A percentile compares a stretch with the other conserved stretches of the same genome.
Evolutionary conservation across 1,284 basidiomycete genomes (phyloP).

Genomic region (Golubevia sp.): DNA sequence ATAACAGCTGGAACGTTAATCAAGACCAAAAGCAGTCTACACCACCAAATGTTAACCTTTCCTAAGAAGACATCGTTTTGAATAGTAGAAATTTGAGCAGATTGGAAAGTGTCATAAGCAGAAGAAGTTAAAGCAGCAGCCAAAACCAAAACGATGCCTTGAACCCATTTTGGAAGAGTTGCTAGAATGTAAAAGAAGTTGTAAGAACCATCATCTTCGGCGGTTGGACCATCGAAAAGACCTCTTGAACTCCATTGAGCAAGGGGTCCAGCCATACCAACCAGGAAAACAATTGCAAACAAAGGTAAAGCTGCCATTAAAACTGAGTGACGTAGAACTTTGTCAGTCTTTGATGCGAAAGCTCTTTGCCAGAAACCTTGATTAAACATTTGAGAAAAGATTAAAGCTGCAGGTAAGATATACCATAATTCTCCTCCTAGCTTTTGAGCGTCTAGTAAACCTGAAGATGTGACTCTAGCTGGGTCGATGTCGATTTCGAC

Average conservation of each 20-base stretch:
- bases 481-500: slow-evolving; percentile 47
- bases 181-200: slow-evolving; percentile 54
- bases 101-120: slow-evolving; percentile 61
- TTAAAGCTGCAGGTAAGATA: slow-evolving; percentile 51
- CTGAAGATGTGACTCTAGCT: slow-evolving; percentile 31
- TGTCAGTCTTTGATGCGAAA: slow-evolving; percentile 55
- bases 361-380: slow-evolving; percentile 62
- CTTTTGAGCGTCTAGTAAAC: slow-evolving; percentile 36
- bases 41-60: slow-evolving; percentile 59
- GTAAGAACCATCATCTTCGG: slow-evolving; percentile 44
- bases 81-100: slow-evolving; percentile 59
- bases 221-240: slow-evolving; percentile 5
- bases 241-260: slow-evolving; percentile 12
- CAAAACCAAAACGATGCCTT: slow-evolving; percentile 53
- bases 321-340: slow-evolving; percentile 48
- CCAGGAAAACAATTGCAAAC: slow-evolving; percentile 56
- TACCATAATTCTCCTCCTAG: slow-evolving; percentile 61
- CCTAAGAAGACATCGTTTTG: slow-evolving; percentile 59
- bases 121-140: slow-evolving; percentile 53
- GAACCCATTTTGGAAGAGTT: slow-evolving; percentile 56
- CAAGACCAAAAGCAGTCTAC: slow-evolving; percentile 41
- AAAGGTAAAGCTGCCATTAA: slow-evolving; percentile 46
- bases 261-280: slow-evolving; percentile 55
- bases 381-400: slow-evolving; percentile 61
- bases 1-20: slow-evolving; percentile 56